Evolutionary conservation across 495 filamentous ascomycete genomes (phyloP).

Genomic region (Astrothelium subdiscretum): DNA sequence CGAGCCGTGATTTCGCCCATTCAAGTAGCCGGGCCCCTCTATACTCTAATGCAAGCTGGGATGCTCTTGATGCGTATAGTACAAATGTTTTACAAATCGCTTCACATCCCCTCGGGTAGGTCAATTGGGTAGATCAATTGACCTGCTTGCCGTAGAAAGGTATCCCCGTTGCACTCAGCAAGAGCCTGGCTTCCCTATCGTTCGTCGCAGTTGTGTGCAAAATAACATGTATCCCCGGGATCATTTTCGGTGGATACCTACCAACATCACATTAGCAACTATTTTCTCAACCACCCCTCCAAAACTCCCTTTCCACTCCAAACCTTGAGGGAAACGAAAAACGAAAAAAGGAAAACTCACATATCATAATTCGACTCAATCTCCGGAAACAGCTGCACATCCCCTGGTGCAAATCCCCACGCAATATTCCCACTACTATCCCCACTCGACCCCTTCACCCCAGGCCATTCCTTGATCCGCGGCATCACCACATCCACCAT

Average conservation of each 20-base stretch:
- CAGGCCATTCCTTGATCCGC: constrained; percentile 87
- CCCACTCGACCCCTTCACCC: constrained; percentile 62
- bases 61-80: no score
- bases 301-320: neutral
- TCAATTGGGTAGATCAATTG: no score
- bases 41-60: no score
- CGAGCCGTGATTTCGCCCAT: neutral
- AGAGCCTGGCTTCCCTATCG: constrained; percentile 78
- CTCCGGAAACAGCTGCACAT: constrained; percentile 77
- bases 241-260: constrained; percentile 82
- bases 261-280: constrained; percentile 5
- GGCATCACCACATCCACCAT: constrained; percentile 80
- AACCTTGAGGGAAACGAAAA: neutral
- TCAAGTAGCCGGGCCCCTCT: no score
- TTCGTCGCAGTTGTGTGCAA: constrained; percentile 81
- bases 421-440: constrained; percentile 80
- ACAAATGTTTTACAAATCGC: no score
- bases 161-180: constrained; percentile 70
- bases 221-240: constrained; percentile 78
- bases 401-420: constrained; percentile 62
- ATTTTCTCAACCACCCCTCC: neutral
- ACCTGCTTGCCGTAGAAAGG: constrained; percentile 70
- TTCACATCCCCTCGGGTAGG: no score
- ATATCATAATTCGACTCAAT: constrained; percentile 81
- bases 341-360: constrained; percentile 42